Evolutionary conservation across 2,329 filamentous ascomycete species (phyloP).

Genomic region (Niveomyces coronatus): DNA sequence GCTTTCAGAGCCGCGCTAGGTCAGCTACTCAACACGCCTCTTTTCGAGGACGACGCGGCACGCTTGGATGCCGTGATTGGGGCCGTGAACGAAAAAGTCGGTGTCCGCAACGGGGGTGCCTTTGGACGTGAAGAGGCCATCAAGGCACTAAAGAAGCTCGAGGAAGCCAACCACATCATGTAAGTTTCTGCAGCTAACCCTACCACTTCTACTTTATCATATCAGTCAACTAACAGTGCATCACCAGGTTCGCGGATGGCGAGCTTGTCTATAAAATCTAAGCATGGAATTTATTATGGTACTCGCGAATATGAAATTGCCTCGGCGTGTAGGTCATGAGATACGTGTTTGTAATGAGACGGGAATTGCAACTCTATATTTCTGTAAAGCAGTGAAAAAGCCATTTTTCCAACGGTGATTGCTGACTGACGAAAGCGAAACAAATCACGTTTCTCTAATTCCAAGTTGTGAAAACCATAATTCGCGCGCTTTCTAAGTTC

Average conservation of each 20-base stretch:
- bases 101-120: constrained; percentile 37
- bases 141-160: constrained; percentile 68
- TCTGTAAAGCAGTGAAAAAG: too few species aligned
- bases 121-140: constrained; percentile 67
- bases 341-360: too few species aligned
- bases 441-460: too few species aligned
- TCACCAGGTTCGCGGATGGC: constrained; percentile 44
- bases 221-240: constrained; percentile 14
- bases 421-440: too few species aligned
- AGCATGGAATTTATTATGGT: too few species aligned
- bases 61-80: constrained; percentile 63
- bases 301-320: too few species aligned
- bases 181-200: constrained; percentile 39
- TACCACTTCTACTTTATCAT: background rate
- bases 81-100: constrained; percentile 67
- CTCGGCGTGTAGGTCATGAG: too few species aligned
- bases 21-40: constrained; percentile 64
- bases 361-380: too few species aligned
- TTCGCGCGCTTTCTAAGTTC: too few species aligned
- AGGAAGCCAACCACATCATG: constrained; percentile 85
- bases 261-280: constrained; percentile 63
- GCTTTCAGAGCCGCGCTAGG: constrained; percentile 75
- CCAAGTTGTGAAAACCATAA: too few species aligned
- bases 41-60: constrained; percentile 85
- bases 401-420: too few species aligned